Conservation (phyloP, 108 stramenopile species). For the Mayamaea pseudoterrestris region DNA sequence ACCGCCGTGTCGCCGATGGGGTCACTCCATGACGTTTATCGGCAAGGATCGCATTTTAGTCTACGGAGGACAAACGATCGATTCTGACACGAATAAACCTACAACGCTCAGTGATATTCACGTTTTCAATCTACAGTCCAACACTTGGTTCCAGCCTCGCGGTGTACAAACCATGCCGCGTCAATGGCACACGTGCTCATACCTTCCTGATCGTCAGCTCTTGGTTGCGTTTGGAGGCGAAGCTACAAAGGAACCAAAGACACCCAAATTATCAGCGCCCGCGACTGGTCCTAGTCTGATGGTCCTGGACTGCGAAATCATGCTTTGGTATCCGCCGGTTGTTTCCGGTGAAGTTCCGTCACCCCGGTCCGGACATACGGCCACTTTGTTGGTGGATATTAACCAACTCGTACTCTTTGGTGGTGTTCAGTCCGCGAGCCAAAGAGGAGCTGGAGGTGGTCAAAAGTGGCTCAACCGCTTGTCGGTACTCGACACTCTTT, state of each 20-base stretch:
- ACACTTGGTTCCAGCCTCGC: slow-evolving; percentile 49
- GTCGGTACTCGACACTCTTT: slow-evolving; percentile 44
- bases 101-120: slow-evolving; percentile 35
- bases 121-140: slow-evolving; percentile 36
- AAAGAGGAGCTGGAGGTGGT: too few species aligned
- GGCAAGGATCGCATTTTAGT: slow-evolving; percentile 51
- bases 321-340: slow-evolving; percentile 51
- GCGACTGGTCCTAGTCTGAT: slow-evolving; percentile 36
- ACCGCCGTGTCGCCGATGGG: slow-evolving; percentile 63
- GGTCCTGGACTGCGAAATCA: slow-evolving; percentile 75
- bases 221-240: slow-evolving; percentile 77
- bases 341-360: slow-evolving; percentile 54
- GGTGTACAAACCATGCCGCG: slow-evolving; percentile 57
- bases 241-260: slow-evolving; percentile 23
- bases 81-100: slow-evolving; percentile 8
- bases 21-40: slow-evolving; percentile 64
- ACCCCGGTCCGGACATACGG: slow-evolving; percentile 63
- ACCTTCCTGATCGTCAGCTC: slow-evolving; percentile 56
- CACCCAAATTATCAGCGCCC: not conserved
- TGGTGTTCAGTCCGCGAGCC: slow-evolving; percentile 60
- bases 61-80: slow-evolving; percentile 70
- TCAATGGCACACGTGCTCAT: slow-evolving; percentile 71
- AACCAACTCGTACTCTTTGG: slow-evolving; percentile 72
- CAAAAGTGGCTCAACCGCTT: slow-evolving; percentile 60
- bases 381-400: slow-evolving; percentile 31